Conservation (phyloP, 495 filamentous ascomycete genomes). For the Schizothecium vesticola region DNA sequence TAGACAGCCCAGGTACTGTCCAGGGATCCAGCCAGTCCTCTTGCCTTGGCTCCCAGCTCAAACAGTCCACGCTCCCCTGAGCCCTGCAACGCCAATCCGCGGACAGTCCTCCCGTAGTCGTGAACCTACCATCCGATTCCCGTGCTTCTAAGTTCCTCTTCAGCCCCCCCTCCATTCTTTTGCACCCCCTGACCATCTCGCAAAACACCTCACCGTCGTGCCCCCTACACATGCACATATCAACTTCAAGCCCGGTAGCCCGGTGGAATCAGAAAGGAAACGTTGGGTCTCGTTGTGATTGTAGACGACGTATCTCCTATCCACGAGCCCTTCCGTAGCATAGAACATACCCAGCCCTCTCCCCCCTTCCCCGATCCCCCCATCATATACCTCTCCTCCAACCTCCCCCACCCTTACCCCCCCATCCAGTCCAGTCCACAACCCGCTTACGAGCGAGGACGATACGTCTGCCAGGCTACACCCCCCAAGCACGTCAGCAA, state of each 20-base stretch:
- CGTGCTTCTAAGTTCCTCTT: too few species aligned
- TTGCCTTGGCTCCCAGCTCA: too few species aligned
- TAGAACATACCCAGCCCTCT: constrained; percentile 26
- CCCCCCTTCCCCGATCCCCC: neutral
- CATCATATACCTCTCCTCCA: neutral
- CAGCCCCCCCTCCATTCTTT: neutral
- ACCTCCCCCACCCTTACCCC: neutral
- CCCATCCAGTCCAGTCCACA: neutral
- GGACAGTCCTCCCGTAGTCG: too few species aligned
- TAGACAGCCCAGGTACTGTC: too few species aligned
- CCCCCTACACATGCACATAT: neutral
- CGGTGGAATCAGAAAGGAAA: neutral
- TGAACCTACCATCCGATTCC: too few species aligned
- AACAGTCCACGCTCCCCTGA: too few species aligned
- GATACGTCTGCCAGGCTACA: constrained; percentile 83
- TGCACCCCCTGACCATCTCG: neutral
- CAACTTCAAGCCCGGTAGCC: neutral
- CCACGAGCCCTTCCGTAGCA: neutral
- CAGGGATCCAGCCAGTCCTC: too few species aligned
- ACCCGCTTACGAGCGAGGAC: constrained; percentile 43
- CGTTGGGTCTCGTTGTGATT: constrained; percentile 1
- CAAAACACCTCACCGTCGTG: neutral
- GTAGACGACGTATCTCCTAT: constrained; percentile 23
- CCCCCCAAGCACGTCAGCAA: neutral
- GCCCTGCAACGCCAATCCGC: too few species aligned